Evolutionary conservation across 352 stramenopile species (phyloP).

Genomic region (Pythium sukuiense): DNA sequence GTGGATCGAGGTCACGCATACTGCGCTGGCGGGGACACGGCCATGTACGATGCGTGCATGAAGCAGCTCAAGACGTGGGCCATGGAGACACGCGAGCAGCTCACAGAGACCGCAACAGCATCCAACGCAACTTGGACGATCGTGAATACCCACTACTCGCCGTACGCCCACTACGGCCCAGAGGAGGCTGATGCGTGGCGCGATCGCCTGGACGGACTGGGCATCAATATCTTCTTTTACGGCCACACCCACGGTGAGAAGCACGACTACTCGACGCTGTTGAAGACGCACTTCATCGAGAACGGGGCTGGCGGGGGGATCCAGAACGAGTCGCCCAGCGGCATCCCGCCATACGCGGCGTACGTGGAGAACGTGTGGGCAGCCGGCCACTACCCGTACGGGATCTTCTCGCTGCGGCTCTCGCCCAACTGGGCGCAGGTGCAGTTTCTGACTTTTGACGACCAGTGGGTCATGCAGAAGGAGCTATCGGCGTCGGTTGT

Average conservation of each 20-base stretch:
- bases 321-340: slow-evolving; percentile 73
- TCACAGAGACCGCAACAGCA: slow-evolving; percentile 44
- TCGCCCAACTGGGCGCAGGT: slow-evolving; percentile 68
- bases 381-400: slow-evolving; percentile 66
- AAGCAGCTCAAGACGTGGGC: slow-evolving; percentile 59
- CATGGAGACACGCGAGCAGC: slow-evolving; percentile 44
- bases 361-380: slow-evolving; percentile 63
- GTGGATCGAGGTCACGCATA: slow-evolving; percentile 49
- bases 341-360: slow-evolving; percentile 52
- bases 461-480: slow-evolving; percentile 59
- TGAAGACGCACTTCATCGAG: slow-evolving; percentile 73
- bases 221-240: slow-evolving; percentile 35
- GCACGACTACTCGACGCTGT: slow-evolving; percentile 51
- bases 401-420: slow-evolving; percentile 64
- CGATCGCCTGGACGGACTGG: slow-evolving; percentile 39
- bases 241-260: slow-evolving; percentile 73
- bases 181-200: slow-evolving; percentile 46
- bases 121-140: slow-evolving; percentile 83
- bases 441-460: slow-evolving; percentile 69
- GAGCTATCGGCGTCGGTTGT: slow-evolving; percentile 45
- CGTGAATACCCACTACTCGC: slow-evolving; percentile 83
- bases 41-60: slow-evolving; percentile 77
- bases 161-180: slow-evolving; percentile 71
- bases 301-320: slow-evolving; percentile 80
- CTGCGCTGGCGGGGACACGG: slow-evolving; percentile 55